Evolutionary conservation across 768 basidiomycete species (phyloP).

Genomic region (Termitomyces sp.): DNA sequence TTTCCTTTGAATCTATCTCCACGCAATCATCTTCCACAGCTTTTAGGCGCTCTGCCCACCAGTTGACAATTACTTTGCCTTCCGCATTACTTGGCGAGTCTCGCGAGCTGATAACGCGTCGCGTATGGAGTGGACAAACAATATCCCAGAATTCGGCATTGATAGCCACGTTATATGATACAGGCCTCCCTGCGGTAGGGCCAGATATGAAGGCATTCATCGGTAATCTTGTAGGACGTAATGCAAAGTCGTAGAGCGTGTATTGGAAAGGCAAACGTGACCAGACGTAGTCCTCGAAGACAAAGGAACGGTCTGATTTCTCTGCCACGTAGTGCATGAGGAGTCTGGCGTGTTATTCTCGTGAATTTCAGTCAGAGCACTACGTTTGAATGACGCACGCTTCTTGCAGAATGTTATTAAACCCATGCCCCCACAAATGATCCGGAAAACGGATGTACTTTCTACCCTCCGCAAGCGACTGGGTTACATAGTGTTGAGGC

Average conservation of each 20-base stretch:
- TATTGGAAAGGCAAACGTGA: constrained; percentile 51
- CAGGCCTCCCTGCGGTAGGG: constrained; percentile 47
- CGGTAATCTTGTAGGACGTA: constrained; percentile 50
- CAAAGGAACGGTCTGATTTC: constrained; percentile 46
- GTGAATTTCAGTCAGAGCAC: not conserved
- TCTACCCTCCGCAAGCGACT: constrained; percentile 9
- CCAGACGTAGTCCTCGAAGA: constrained; percentile 64
- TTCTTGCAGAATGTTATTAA: constrained; percentile 63
- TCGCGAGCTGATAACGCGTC: constrained; percentile 30
- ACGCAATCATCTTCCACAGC: constrained; percentile 36
- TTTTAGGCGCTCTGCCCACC: constrained; percentile 44
- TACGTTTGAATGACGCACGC: constrained; percentile 27
- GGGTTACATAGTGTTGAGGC: constrained; percentile 18
- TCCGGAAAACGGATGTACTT: constrained; percentile 48
- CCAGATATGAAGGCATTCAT: constrained; percentile 58
- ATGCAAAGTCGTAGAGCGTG: constrained; percentile 48
- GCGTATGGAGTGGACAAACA: constrained; percentile 38
- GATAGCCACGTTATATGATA: constrained; percentile 33
- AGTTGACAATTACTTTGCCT: constrained; percentile 39
- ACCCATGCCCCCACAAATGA: constrained; percentile 57
- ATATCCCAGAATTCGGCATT: constrained; percentile 45
- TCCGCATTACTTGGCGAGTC: constrained; percentile 33
- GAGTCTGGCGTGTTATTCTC: constrained; percentile 25
- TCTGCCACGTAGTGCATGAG: constrained; percentile 52
- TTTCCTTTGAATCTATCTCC: constrained; percentile 36